Evolutionary conservation across 768 basidiomycete species (phyloP).

Genomic region (Collybiopsis luxurians): DNA sequence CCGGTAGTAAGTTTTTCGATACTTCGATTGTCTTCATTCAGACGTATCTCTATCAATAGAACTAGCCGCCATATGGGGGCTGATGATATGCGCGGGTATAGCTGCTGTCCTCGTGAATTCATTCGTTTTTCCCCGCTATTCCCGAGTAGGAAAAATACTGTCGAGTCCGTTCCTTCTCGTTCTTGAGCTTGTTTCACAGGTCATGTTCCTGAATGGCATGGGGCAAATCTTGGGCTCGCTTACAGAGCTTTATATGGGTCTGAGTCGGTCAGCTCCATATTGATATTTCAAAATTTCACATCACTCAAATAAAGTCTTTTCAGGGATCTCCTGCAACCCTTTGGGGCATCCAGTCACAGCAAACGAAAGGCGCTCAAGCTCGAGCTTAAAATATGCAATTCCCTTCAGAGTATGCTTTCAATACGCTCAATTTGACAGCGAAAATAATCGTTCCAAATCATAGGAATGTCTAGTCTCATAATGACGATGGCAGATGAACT

Average conservation of each 20-base stretch:
- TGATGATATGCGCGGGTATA: slow-evolving; percentile 44
- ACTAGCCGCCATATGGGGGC: slow-evolving; percentile 35
- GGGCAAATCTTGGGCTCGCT: slow-evolving; percentile 35
- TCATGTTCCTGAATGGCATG: slow-evolving; percentile 38
- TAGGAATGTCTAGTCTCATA: slow-evolving; percentile 31
- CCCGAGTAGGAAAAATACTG: slow-evolving; percentile 28
- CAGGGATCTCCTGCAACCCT: slow-evolving; percentile 32
- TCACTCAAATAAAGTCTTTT: neutral
- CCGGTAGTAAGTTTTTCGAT: slow-evolving; percentile 19
- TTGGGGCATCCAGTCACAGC: slow-evolving; percentile 22
- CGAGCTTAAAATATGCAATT: slow-evolving; percentile 40
- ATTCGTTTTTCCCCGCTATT: slow-evolving; percentile 44
- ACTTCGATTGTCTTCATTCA: neutral
- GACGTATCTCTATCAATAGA: slow-evolving; percentile 24
- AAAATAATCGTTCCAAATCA: neutral
- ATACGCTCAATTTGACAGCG: neutral
- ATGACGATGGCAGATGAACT: slow-evolving; percentile 44
- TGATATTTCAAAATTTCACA: neutral
- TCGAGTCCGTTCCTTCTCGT: too few relatives aligned
- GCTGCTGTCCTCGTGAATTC: slow-evolving; percentile 43
- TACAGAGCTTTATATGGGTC: slow-evolving; percentile 40
- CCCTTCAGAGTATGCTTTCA: slow-evolving; percentile 27
- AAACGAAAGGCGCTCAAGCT: slow-evolving; percentile 34
- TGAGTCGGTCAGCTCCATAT: slow-evolving; percentile 31
- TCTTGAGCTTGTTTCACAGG: too few relatives aligned